Base-by-base conservation (phyloP, 108 stramenopile genomes). In the Phaeodactylum tricornutum region DNA sequence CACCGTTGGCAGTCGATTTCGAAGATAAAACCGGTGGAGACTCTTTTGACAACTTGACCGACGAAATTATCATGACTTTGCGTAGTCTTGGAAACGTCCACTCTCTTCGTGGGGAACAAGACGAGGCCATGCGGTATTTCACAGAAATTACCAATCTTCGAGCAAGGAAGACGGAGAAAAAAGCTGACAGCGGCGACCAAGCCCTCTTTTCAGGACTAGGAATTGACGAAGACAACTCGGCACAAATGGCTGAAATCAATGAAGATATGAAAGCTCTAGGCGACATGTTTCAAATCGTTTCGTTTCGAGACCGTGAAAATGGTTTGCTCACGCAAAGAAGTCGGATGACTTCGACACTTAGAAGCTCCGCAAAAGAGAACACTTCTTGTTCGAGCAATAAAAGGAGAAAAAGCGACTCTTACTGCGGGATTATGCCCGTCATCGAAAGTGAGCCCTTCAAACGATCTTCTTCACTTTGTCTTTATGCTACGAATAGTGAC, bases 211-310 rank as follows among this genome's bases (percentile, higher is more conserved):
- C 69, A 8, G 66, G 63, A 23, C 23, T 62, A 16, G 59, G 53
- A 45, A 56, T 51, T 35, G 61, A 60, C 0, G 68, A 73, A 33
- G 61, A 72, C 19, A 73, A 52, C 25, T 72, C 70, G 6, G 57
- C 69, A 8, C 48, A 81, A 8, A 74, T 85, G 79, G 59, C 49
- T 31, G 84, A 85, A 51, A 75, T 85, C 54, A 81, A 78, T 43
- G 84, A 85, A 59, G 84, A 85, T 50, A 70, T 85, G 32, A 72
- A 72, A 36, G 84, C 84, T n/a, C 46, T 85, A 31, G 84, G 81
- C 56, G 84, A 85, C 37, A 46, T 85, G 38, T 85, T 85, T 49
- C 71, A 72, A 25, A 77, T 74, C 19, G 81, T 85, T 59, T 69
- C 76, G 4, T 85, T 85, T 50, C 71, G 77, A n/a, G 71, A 72